phyloP scores from a whole-genome alignment of 192 early-diverging fungal species.

The Backusella sp. region DNA sequence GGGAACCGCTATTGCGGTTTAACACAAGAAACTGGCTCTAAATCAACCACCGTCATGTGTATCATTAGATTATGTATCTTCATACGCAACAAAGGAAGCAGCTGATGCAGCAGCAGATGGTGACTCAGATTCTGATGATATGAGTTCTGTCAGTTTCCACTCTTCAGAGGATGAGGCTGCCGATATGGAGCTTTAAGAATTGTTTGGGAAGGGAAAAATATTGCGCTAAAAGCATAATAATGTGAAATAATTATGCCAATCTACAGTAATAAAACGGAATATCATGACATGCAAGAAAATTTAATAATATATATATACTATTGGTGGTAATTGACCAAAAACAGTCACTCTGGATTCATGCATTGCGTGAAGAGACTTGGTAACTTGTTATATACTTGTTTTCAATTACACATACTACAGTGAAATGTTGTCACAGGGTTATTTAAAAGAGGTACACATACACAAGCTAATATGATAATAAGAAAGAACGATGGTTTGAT shows the following conservation, averaged over 20 bases:
- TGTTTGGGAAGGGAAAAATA: background rate
- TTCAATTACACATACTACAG: too few relatives aligned
- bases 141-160: conserved; percentile 83
- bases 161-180: conserved; percentile 80
- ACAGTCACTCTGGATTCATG: too few relatives aligned
- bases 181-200: conserved; percentile 71
- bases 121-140: conserved; percentile 66
- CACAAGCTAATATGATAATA: too few relatives aligned
- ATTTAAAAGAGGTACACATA: too few relatives aligned
- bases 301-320: too few relatives aligned
- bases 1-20: background rate
- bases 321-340: too few relatives aligned
- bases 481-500: too few relatives aligned
- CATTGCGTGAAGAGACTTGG: too few relatives aligned
- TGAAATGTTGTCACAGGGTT: too few relatives aligned
- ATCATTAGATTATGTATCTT: conserved; percentile 70
- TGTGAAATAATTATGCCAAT: background rate
- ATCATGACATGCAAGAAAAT: too few relatives aligned
- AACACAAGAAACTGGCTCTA: background rate
- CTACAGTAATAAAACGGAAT: too few relatives aligned
- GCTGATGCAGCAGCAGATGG: conserved; percentile 74
- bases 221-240: background rate
- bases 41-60: background rate
- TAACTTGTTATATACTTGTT: too few relatives aligned
- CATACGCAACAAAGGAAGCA: conserved; percentile 84